phyloP scores from a whole-genome alignment of 257 asterid genomes.

The Solanum virginianum region DNA sequence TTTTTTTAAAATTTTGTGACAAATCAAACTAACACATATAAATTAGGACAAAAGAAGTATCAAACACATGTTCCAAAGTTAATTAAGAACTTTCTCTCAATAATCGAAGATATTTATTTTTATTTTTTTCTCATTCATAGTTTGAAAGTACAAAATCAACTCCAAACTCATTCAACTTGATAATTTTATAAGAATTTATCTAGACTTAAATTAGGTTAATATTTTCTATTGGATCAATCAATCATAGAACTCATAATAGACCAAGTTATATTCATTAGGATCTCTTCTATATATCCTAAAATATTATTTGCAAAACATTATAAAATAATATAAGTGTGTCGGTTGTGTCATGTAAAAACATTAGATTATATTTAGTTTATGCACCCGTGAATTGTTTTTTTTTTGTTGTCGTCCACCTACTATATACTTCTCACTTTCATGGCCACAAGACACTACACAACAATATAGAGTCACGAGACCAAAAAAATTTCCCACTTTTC shows the following conservation, averaged over 20 bases:
- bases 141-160: not conserved
- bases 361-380: not conserved
- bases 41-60: too few species aligned
- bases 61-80: too few species aligned
- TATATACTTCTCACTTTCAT: conserved; percentile 2
- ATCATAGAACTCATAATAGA: not conserved
- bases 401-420: conserved; percentile 6
- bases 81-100: too few species aligned
- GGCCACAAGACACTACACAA: conserved; percentile 45
- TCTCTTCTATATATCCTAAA: not conserved
- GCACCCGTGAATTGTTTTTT: conserved; percentile 22
- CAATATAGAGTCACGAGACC: conserved; percentile 56
- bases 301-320: not conserved
- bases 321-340: not conserved
- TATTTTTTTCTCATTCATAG: too few species aligned
- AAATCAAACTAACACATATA: too few species aligned
- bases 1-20: too few species aligned
- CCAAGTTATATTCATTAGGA: not conserved
- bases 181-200: not conserved
- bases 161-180: not conserved
- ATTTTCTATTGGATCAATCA: not conserved
- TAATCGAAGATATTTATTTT: too few species aligned
- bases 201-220: not conserved
- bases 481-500: not conserved
- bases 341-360: not conserved